Conservation (phyloP, 2,329 filamentous ascomycete species). For the Phoma sp. region DNA sequence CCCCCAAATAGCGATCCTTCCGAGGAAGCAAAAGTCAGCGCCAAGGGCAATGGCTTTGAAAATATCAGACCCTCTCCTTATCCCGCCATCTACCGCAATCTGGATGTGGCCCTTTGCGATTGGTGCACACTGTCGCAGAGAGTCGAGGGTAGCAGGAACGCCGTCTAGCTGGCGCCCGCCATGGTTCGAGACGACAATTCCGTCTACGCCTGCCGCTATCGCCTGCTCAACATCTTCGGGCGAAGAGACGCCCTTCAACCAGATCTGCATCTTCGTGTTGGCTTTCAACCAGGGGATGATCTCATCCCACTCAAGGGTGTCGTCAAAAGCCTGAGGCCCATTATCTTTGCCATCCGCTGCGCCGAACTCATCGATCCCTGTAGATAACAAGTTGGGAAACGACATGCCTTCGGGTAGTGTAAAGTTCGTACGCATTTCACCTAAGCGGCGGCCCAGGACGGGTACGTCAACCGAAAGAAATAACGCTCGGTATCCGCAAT, state of each 20-base stretch:
- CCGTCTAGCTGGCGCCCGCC: slow-evolving; percentile 65
- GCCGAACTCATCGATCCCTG: slow-evolving; percentile 25
- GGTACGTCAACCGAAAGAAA: slow-evolving; percentile 64
- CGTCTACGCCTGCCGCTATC: slow-evolving; percentile 51
- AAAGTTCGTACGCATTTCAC: slow-evolving; percentile 62
- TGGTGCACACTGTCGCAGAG: slow-evolving; percentile 48
- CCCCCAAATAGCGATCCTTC: slow-evolving; percentile 58
- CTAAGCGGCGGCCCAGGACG: slow-evolving; percentile 59
- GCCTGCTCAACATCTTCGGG: slow-evolving; percentile 50
- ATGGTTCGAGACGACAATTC: slow-evolving; percentile 63
- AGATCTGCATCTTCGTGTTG: slow-evolving; percentile 57
- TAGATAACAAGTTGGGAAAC: slow-evolving; percentile 53
- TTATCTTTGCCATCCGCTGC: slow-evolving; percentile 23
- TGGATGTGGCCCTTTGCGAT: slow-evolving; percentile 58
- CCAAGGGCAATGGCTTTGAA: slow-evolving; percentile 64
- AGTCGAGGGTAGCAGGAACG: slow-evolving; percentile 60
- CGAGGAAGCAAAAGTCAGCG: slow-evolving; percentile 58
- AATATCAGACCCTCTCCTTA: slow-evolving; percentile 62
- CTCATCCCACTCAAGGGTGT: slow-evolving; percentile 54
- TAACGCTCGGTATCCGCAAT: slow-evolving; percentile 56
- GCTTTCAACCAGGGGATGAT: slow-evolving; percentile 58
- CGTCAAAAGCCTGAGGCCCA: slow-evolving; percentile 27
- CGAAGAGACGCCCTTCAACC: slow-evolving; percentile 50
- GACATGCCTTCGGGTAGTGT: slow-evolving; percentile 52
- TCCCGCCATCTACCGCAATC: slow-evolving; percentile 67